Evolutionary conservation across 345 rosid species (phyloP), one percentile per base, ranked within the genome.

Genomic region (Crucihimalaya himalaica): DNA sequence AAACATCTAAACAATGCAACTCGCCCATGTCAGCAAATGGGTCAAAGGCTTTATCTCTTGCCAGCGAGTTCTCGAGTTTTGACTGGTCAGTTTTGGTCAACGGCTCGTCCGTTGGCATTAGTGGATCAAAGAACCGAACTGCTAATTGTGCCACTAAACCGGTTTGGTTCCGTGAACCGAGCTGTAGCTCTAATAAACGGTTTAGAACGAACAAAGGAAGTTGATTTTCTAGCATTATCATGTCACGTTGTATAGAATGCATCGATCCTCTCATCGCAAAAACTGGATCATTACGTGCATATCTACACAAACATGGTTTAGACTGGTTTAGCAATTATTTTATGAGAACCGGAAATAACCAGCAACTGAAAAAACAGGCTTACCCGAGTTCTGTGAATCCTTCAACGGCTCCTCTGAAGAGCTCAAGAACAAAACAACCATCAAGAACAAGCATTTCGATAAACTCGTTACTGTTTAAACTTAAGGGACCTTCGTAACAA

Each of bases 201-300:
- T 93, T 88, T 14, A 89, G 89, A 20, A 87, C 55, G 20, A 87
- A 93, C 14, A 93, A 76, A 1, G 98, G 97, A 75, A 89, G 80
- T 76, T 89, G 96, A 31, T 91, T 93, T 81, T 91, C 97, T 6
- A 93, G 65, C 96, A 93, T 91, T 67, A 89, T 83, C 97, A 91
- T 93, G 68, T 93, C 98, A 42, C 91, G 75, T 66, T 89, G 96
- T 67, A 91, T 91, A 3, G 94, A 81, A 81, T 91, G 97, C 98
- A 91, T 93, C 1, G 89, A 84, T 12, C 95, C 97, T 29, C 97
- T 85, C 92, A 91, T 89, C 0, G 93, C 86, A 13, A 91, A 94
- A 35, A 89, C 75, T 4, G 97, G 97, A 75, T 91, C 98, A 28
- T 87, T 89, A 52, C 87, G 82, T 8, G 89, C 77, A 68, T 94